phyloP scores from a whole-genome alignment of 129 eudicot species.

The Helianthus tuberosus region DNA sequence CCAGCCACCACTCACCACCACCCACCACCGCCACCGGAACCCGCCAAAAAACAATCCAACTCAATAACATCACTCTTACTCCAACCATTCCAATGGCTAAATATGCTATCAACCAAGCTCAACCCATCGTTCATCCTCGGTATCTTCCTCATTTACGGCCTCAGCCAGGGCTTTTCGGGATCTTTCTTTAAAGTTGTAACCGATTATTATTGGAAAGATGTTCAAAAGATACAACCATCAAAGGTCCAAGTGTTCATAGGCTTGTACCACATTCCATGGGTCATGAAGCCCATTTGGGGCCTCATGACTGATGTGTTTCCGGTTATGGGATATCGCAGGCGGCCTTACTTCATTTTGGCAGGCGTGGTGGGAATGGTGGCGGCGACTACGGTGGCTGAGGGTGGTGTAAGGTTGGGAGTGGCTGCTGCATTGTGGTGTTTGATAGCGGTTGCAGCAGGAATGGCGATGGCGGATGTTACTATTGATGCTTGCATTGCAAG shows the following conservation, averaged over 20 bases:
- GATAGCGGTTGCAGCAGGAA: constrained; percentile 47
- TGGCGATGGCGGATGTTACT: constrained; percentile 67
- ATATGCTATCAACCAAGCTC: constrained; percentile 41
- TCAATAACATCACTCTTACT: constrained; percentile 35
- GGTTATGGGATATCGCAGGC: constrained; percentile 48
- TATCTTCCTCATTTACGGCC: constrained; percentile 54
- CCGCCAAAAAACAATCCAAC: constrained; percentile 16
- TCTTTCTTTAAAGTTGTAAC: constrained; percentile 50
- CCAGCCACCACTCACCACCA: constrained; percentile 30
- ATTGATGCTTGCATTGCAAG: constrained; percentile 72
- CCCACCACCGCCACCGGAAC: constrained; percentile 28
- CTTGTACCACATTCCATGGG: constrained; percentile 58
- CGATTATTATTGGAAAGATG: constrained; percentile 74
- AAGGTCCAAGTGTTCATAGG: constrained; percentile 50
- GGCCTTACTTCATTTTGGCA: constrained; percentile 55
- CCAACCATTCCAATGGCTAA: constrained; percentile 62
- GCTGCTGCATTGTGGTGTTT: constrained; percentile 50
- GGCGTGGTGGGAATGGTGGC: constrained; percentile 51
- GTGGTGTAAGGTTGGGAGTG: constrained; percentile 32
- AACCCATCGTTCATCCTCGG: constrained; percentile 54
- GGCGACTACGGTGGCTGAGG: constrained; percentile 39
- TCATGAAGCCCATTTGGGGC: constrained; percentile 69
- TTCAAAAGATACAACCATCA: constrained; percentile 54
- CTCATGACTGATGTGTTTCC: constrained; percentile 64
- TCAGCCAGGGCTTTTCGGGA: constrained; percentile 47